Conservation (phyloP, 2,329 filamentous ascomycete genomes). For the Domatiomyces globalis region DNA sequence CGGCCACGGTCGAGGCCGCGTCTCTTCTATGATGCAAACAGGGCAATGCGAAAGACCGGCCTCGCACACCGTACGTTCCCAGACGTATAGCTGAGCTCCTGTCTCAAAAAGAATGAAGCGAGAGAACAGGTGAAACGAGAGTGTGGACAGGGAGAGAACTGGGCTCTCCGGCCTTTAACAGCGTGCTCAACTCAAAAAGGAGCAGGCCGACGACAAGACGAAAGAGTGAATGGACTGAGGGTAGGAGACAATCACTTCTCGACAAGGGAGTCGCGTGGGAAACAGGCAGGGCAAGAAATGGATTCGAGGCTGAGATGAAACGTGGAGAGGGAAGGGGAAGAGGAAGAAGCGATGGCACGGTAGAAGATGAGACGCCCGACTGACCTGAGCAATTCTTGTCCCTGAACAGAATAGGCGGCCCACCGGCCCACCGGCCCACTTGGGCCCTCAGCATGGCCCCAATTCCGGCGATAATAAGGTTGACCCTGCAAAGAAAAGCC, state of each 20-base stretch:
- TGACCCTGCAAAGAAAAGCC: background rate
- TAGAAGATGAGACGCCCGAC: background rate
- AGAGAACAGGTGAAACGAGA: constrained; percentile 18
- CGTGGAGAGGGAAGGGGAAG: background rate
- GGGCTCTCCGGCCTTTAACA: constrained; percentile 11
- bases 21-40: constrained; percentile 14
- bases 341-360: background rate
- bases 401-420: background rate
- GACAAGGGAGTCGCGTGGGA: background rate
- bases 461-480: background rate
- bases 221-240: background rate
- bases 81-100: constrained; percentile 17
- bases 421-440: background rate
- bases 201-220: background rate
- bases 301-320: background rate
- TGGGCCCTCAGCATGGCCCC: background rate
- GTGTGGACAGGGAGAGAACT: constrained; percentile 19
- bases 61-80: constrained; percentile 15
- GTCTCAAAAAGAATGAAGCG: constrained; percentile 15
- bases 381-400: background rate
- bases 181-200: background rate
- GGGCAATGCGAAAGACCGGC: constrained; percentile 17
- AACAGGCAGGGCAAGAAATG: background rate
- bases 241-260: constrained; percentile 2
- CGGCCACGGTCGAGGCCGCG: background rate